Percentiles rank a stretch among this genome's conserved stretches.
phyloP scores from a whole-genome alignment of 805 yeast genomes.

The Wickerhamiella qilinensis region DNA sequence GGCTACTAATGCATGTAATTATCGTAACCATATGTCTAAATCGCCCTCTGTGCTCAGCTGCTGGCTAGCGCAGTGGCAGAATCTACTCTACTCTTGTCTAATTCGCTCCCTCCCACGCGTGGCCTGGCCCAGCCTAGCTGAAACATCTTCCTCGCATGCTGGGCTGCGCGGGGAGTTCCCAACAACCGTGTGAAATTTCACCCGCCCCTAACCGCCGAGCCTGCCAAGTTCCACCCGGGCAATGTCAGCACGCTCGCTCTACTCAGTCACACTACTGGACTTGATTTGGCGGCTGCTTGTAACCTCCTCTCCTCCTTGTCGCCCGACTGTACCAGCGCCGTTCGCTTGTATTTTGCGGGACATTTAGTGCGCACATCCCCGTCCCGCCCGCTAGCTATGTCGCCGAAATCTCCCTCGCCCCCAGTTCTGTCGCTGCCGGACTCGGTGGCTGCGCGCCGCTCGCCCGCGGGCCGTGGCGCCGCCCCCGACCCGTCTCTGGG shows the following conservation, averaged over 20 bases:
- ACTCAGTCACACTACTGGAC: too few relatives aligned
- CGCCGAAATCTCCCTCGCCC: not conserved
- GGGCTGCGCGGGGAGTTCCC: not conserved
- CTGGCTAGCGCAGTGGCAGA: not conserved
- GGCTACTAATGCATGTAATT: conserved; percentile 58
- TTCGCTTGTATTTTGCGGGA: too few relatives aligned
- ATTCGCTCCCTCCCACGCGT: not conserved
- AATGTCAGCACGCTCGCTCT: not conserved
- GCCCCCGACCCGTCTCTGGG: too few relatives aligned
- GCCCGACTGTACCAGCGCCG: not conserved
- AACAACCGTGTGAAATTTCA: not conserved
- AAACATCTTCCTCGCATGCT: not conserved
- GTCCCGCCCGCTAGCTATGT: not conserved
- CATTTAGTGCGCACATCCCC: not conserved
- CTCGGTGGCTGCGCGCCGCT: not conserved
- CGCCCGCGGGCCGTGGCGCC: not conserved
- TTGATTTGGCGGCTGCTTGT: not conserved
- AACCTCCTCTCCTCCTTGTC: not conserved
- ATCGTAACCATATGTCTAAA: not conserved
- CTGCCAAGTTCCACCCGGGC: not conserved
- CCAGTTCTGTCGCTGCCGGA: not conserved
- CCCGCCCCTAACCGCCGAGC: too few relatives aligned
- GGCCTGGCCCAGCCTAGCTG: not conserved
- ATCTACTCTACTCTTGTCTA: too few relatives aligned
- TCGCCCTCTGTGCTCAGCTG: not conserved